Evolutionary conservation across 2,329 filamentous ascomycete genomes (phyloP).

Genomic region (Diaporthe caulivora): DNA sequence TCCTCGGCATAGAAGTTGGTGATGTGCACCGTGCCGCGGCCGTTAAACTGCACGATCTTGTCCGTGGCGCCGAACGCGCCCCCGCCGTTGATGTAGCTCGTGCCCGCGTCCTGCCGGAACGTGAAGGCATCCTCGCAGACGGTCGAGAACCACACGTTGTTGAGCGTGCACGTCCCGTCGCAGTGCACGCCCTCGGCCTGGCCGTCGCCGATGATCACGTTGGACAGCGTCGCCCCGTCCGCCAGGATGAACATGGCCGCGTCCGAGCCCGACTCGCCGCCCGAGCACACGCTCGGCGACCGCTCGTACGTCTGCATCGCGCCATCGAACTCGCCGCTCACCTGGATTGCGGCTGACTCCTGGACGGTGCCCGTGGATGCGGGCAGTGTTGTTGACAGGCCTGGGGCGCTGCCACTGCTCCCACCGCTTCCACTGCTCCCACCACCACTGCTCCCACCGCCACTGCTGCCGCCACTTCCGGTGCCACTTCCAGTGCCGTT

Average conservation of each 20-base stretch:
- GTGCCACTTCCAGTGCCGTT: not conserved
- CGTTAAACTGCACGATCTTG: conserved; percentile 55
- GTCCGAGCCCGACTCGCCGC: not conserved
- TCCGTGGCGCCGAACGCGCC: conserved; percentile 51
- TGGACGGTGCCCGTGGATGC: conserved; percentile 11
- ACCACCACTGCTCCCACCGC: not conserved
- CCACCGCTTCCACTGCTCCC: not conserved
- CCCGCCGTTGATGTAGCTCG: conserved; percentile 53
- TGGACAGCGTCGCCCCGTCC: conserved; percentile 61
- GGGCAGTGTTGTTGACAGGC: conserved; percentile 5
- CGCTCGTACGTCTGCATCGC: conserved; percentile 18
- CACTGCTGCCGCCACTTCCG: not conserved
- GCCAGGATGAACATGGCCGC: conserved; percentile 63
- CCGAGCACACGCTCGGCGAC: conserved; percentile 20
- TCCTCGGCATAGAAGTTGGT: conserved; percentile 56
- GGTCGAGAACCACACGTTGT: conserved; percentile 49
- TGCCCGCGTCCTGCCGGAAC: conserved; percentile 50
- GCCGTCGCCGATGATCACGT: conserved; percentile 63
- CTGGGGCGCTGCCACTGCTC: not conserved
- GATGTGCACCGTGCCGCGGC: conserved; percentile 49
- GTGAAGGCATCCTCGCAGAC: conserved; percentile 52
- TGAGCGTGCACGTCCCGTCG: conserved; percentile 58
- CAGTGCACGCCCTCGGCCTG: conserved; percentile 63
- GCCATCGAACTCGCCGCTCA: not conserved
- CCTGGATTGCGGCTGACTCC: conserved; percentile 1